A percentile compares a stretch with the other conserved stretches of the same genome.
Conservation (phyloP, 1,284 basidiomycete species). For the Ceratobasidium theobromae region DNA sequence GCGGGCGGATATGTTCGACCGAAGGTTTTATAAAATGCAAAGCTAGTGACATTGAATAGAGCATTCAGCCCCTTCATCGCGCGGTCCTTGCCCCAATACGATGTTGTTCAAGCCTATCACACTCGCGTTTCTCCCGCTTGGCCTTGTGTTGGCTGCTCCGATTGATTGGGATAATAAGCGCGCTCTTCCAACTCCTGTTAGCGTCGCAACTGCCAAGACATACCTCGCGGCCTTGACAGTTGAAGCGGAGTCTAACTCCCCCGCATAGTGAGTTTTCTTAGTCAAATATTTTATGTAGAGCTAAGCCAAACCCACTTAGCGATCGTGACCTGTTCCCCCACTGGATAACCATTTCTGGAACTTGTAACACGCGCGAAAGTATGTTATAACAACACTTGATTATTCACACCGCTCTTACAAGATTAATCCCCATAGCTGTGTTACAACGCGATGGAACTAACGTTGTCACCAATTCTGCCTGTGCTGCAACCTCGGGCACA, state of each 20-base stretch:
- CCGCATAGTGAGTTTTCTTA: constrained; percentile 23
- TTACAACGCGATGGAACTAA: constrained; percentile 55
- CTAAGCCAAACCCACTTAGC: constrained; percentile 44
- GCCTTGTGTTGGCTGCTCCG: constrained; percentile 4
- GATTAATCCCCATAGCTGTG: constrained; percentile 45
- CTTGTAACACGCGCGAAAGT: constrained; percentile 58
- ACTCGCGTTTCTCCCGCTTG: constrained; percentile 4
- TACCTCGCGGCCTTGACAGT: constrained; percentile 52
- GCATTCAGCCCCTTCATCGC: background rate
- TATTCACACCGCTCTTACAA: too few species aligned
- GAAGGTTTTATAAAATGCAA: constrained; percentile 7
- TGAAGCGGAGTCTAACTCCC: constrained; percentile 50
- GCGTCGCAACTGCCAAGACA: constrained; percentile 45
- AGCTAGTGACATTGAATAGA: background rate
- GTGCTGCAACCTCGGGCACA: constrained; percentile 6
- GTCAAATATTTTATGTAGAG: background rate
- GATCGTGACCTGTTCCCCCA: constrained; percentile 49
- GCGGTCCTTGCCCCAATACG: background rate
- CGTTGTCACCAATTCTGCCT: constrained; percentile 12
- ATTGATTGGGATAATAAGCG: constrained; percentile 30
- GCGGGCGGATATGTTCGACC: constrained; percentile 7
- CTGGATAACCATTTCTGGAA: constrained; percentile 56
- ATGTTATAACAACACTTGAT: constrained; percentile 35
- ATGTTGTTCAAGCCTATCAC: constrained; percentile 17
- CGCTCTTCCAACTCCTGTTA: constrained; percentile 46